Evolutionary conservation across 306 rosid genomes (phyloP), one percentile per base, ranked within the genome.

Genomic region (Medicago arabica): DNA sequence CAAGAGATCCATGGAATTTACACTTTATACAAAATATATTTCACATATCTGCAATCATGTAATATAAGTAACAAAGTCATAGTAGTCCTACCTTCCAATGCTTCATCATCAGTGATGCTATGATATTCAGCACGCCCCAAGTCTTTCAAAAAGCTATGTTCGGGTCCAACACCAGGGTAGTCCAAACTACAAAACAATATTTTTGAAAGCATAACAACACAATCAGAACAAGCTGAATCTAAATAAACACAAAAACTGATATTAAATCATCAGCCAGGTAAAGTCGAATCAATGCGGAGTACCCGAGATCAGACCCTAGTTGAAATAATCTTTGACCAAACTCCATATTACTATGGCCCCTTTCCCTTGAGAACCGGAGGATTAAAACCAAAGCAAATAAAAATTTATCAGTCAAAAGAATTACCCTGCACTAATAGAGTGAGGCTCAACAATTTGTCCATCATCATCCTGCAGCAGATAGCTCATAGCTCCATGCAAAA

Each of bases 111-210:
- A 10, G 93, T 92, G 81, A 95, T 78, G 55, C 95, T 80, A 63
- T 90, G 2, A 55, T 95, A 95, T 69, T 95, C 98, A 34, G 97
- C 98, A 15, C 98, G 98, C 1, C 96, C 91, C 3, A 79, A 5
- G 70, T 95, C 98, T 81, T 92, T 95, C 82, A 95, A 86, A 77
- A 79, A 95, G 81, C 98, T 95, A 49, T 95, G 98, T 85, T 95
- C 98, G 0, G 98, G 98, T 54, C 98, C 98, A 21, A 95, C 98
- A 67, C 98, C 98, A 70, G 98, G 98, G 88, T 95, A 95, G 86
- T 95, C 98, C 97, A 95, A 85, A 51, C 98, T 94, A 81, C 69
- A 82, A 81, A 40, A 38, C 25, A 62, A 78, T 12, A 67, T 31
- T 21, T 59, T 60, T 25, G 3, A 25, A 78, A 25, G 87, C 10